Evolutionary conservation across 371 early-diverging fungal genomes (phyloP).

Genomic region (Funneliformis caledonium): DNA sequence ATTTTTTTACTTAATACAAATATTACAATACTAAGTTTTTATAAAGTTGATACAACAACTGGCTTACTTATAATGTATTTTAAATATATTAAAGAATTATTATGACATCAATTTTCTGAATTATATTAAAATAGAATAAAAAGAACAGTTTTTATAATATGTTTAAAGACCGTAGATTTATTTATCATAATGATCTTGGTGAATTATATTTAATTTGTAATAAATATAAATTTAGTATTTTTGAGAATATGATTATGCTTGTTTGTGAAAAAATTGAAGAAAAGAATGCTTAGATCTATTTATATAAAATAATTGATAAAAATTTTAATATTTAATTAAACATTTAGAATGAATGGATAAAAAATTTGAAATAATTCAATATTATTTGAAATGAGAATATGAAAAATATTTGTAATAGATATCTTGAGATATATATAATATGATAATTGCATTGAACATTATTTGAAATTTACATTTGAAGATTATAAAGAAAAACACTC

Average conservation of each 20-base stretch:
- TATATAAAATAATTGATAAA: neutral
- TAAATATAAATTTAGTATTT: slow-evolving; percentile 13
- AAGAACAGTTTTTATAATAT: slow-evolving; percentile 11
- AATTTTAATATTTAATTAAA: too few relatives aligned
- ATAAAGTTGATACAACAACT: slow-evolving; percentile 2
- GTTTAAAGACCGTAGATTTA: neutral
- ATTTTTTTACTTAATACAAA: slow-evolving; percentile 23
- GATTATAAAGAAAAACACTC: neutral
- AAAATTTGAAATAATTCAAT: neutral
- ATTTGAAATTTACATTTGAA: slow-evolving; percentile 14
- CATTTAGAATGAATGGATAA: slow-evolving; percentile 6
- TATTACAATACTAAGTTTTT: slow-evolving; percentile 4
- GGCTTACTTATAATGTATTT: neutral
- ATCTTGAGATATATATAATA: neutral
- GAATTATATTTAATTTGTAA: too few relatives aligned
- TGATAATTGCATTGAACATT: slow-evolving; percentile 15
- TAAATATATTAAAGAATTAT: neutral
- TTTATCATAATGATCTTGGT: neutral
- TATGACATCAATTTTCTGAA: neutral
- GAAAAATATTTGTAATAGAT: slow-evolving; percentile 4
- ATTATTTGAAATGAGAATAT: neutral
- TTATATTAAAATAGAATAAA: neutral
- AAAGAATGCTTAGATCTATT: neutral
- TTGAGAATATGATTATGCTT: neutral
- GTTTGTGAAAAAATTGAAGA: neutral